Percentiles rank a stretch among this genome's conserved stretches.
Evolutionary conservation across 2,329 filamentous ascomycete genomes (phyloP).

Genomic region (Aspergillus tamarii): DNA sequence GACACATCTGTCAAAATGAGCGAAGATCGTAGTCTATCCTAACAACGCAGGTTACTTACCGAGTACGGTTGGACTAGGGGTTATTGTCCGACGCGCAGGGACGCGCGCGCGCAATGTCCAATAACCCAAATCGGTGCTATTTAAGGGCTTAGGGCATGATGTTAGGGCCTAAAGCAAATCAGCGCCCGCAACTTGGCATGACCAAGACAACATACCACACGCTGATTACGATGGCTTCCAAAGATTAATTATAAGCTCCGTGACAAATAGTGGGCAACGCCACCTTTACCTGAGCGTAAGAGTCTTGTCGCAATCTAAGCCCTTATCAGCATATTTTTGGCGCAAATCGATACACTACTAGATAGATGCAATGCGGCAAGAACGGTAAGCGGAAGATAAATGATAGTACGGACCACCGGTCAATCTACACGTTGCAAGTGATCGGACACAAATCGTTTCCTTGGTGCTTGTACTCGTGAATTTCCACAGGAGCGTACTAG

Average conservation of each 20-base stretch:
- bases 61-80: background rate
- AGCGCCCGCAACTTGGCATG: too few relatives aligned
- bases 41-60: background rate
- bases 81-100: constrained; percentile 28
- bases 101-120: constrained; percentile 22
- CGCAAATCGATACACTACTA: too few relatives aligned
- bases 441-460: background rate
- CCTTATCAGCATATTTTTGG: too few relatives aligned
- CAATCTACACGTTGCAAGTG: background rate
- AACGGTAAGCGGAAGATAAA: too few relatives aligned
- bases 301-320: too few relatives aligned
- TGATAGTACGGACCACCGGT: background rate
- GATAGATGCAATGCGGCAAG: too few relatives aligned
- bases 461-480: background rate
- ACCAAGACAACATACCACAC: too few relatives aligned
- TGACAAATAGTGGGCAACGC: too few relatives aligned
- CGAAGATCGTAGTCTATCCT: background rate
- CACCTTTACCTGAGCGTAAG: too few relatives aligned
- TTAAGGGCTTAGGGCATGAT: constrained; percentile 38
- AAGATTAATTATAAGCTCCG: too few relatives aligned
- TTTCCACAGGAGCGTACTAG: background rate
- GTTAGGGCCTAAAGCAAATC: constrained; percentile 16
- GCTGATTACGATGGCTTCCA: too few relatives aligned
- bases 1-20: background rate
- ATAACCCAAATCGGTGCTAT: constrained; percentile 29